Percentiles rank a stretch among this genome's conserved stretches.
phyloP scores from a whole-genome alignment of 345 rosid species.

The Syzygium aromaticum region DNA sequence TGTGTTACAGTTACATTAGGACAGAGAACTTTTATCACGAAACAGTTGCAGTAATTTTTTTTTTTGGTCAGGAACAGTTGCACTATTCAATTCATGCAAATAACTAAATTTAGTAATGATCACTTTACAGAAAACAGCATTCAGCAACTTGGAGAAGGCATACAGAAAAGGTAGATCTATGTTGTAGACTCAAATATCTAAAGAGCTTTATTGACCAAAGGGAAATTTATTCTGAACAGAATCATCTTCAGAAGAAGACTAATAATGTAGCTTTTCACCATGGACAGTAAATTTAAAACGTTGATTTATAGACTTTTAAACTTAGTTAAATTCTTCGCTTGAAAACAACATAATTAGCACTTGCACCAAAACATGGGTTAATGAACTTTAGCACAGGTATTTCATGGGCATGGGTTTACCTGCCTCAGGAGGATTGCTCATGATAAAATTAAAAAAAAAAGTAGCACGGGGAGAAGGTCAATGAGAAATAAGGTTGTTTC shows the following conservation, averaged over 20 bases:
- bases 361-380: not conserved
- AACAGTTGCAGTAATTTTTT: not conserved
- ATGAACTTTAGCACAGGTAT: not conserved
- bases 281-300: not conserved
- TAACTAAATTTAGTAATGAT: not conserved
- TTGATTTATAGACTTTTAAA: not conserved
- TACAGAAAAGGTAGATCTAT: not conserved
- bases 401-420: not conserved
- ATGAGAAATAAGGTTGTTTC: not conserved
- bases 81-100: not conserved
- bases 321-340: not conserved
- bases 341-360: not conserved
- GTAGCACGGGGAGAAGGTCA: not conserved
- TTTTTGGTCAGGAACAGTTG: not conserved
- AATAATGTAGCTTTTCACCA: not conserved
- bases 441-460: not conserved
- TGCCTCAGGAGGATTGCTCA: not conserved
- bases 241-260: not conserved
- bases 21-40: not conserved
- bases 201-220: not conserved
- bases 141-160: not conserved
- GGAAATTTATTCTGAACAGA: not conserved
- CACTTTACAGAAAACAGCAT: not conserved
- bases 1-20: not conserved
- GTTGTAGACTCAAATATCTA: not conserved